phyloP scores from a whole-genome alignment of 805 yeast species.

The Kodamaea laetipori region DNA sequence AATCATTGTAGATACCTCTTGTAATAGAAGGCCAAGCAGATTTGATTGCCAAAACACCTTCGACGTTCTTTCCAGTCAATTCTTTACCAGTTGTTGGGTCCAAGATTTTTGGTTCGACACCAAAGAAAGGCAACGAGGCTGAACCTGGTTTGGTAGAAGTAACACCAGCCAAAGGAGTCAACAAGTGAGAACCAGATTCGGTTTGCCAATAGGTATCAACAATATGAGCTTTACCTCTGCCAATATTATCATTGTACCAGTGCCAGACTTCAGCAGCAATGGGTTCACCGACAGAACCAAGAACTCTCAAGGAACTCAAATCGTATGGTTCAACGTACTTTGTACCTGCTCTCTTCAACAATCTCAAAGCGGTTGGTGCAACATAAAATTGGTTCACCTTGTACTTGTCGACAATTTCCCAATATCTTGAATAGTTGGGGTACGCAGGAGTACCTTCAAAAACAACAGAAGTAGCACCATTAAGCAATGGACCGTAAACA shows the following conservation, averaged over 20 bases:
- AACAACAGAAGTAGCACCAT: constrained; percentile 87
- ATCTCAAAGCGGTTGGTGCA: constrained; percentile 96
- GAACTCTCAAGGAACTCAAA: constrained; percentile 80
- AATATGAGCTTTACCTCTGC: constrained; percentile 85
- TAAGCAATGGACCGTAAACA: constrained; percentile 85
- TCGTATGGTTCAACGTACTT: constrained; percentile 78
- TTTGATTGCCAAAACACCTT: constrained; percentile 91
- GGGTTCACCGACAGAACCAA: constrained; percentile 99
- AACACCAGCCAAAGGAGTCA: constrained; percentile 93
- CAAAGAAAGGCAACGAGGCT: constrained; percentile 95
- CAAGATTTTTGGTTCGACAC: constrained; percentile 84
- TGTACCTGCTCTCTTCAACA: constrained; percentile 87
- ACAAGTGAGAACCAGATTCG: constrained; percentile 93
- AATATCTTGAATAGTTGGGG: constrained; percentile 92
- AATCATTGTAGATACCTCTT: constrained; percentile 90
- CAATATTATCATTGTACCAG: constrained; percentile 94
- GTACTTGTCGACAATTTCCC: constrained; percentile 93
- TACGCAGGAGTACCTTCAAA: constrained; percentile 98
- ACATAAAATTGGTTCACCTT: constrained; percentile 95
- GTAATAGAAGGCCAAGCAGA: constrained; percentile 99
- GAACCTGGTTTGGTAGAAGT: constrained; percentile 97
- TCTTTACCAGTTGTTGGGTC: constrained; percentile 93
- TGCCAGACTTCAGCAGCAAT: constrained; percentile 98
- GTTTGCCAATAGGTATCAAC: constrained; percentile 99
- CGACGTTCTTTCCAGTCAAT: constrained; percentile 83